Conservation (phyloP, 306 rosid genomes). For the Quercus rubra region DNA sequence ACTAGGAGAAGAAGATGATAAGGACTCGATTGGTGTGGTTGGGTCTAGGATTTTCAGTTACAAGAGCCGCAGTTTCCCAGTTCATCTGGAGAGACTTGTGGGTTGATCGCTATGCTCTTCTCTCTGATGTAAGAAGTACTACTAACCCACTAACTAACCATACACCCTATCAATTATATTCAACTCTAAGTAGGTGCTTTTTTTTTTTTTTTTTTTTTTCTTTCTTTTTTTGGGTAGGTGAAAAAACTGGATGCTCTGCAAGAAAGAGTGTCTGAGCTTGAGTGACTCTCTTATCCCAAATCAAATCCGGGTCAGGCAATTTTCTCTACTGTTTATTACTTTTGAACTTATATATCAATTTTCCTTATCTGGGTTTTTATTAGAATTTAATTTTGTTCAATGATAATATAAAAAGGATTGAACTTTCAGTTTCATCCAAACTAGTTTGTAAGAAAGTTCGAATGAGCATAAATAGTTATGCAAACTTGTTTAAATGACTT, state of each 20-base stretch:
- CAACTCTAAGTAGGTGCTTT: neutral
- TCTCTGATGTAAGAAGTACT: constrained; percentile 5
- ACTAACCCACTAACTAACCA: neutral
- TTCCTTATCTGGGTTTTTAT: neutral
- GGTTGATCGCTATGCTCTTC: constrained; percentile 32
- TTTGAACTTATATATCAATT: neutral
- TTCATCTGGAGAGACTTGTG: constrained; percentile 33
- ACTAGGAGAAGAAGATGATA: constrained; percentile 13
- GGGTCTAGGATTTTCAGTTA: constrained; percentile 27
- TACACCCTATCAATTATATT: neutral
- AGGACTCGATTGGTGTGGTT: constrained; percentile 49
- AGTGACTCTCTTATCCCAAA: constrained; percentile 15
- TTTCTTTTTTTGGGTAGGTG: too few species aligned
- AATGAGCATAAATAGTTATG: too few species aligned
- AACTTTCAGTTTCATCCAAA: too few species aligned
- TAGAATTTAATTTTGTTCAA: neutral
- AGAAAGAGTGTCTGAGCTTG: constrained; percentile 32
- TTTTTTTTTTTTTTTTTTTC: neutral
- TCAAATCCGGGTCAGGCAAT: constrained; percentile 33
- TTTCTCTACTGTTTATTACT: neutral
- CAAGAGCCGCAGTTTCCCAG: constrained; percentile 27
- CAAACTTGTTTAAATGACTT: too few species aligned
- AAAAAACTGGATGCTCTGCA: constrained; percentile 29
- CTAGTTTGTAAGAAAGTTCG: too few species aligned
- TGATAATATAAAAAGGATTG: too few species aligned